Evolutionary conservation across 2,329 filamentous ascomycete species (phyloP), one percentile per base, ranked within the genome.

Genomic region (Fusarium brevicatenulatum): DNA sequence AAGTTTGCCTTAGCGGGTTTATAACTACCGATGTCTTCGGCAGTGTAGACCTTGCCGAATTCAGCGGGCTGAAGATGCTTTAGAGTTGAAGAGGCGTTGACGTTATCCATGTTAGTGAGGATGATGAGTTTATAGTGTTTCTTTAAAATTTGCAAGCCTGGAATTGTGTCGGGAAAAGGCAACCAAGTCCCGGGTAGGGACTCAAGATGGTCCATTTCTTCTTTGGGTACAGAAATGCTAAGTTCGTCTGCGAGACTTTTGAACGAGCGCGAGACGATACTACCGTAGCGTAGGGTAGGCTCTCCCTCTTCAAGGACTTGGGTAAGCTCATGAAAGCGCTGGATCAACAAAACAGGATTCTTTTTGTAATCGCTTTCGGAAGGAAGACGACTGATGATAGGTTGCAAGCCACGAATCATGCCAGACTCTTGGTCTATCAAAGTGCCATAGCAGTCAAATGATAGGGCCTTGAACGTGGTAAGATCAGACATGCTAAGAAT

Each of bases 91-190:
- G 36, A 23, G 5, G 43, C 50, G 13, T 70, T 71, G 15, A 7
- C n/a, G 1, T 67, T 71, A 19, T 70, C 62, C 67, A 70, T 62
- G 13, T 71, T 71, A 7, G 68, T 56, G 2, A 71, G n/a, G 3
- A 46, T 46, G 18, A 67, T 21, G 1, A 70, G 44, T 37, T 66
- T 70, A 39, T 70, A 70, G 13, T 70, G 23, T 11, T 47, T 70
- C 37, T 70, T 55, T 8, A 71, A 47, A 2, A 47, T 37, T 15
- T 62, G 21, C 9, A 70, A 23, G 2, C 61, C 68, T 0, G 49
- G 28, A 8, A 71, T 32, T 9, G 54, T 62, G 3, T 70, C 67
- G 4, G 63, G 42, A 5, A 52, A 70, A 7, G 68, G 66, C 0
- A 61, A 9, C 68, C 67, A 70, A 3, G 34, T 71, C 7, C 67